Base-by-base conservation (phyloP, 2,329 filamentous ascomycete genomes). In the Rutstroemia sp. region DNA sequence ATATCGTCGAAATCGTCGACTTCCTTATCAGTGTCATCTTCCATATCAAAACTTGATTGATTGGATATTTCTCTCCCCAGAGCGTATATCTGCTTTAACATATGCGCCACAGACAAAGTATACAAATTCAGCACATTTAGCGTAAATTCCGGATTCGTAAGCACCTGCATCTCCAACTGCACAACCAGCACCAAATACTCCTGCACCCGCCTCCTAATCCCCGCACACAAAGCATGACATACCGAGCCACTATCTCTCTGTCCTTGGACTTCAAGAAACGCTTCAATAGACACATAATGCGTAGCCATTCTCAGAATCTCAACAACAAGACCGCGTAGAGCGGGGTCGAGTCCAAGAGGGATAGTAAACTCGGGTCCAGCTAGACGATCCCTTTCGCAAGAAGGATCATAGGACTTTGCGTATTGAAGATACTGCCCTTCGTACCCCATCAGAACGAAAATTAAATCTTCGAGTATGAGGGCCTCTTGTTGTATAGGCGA, bases 391-490 rank as follows among this genome's bases (percentile, higher is more conserved):
- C 92, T 89, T 73, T 99, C 92, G 51, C 89, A 84, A 3, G 80
- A 75, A 0, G 92, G 90, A 64, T 96, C 86, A 69, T 95, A 97
- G 8, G 82, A 81, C 62, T 89, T 87, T 57, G 81, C 81, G 68
- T 90, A 97, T 56, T 89, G 88, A 59, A 97, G 88, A 69, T 97
- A 97, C 70, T 96, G 91, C n/a, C 94, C 94, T 72, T 99, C 94
- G 61, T 91, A 96, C 19, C 94, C 94, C 92, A 97, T 96, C 66
- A 97, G 94, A 5, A 95, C 91, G 69, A 92, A 96, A 42, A 97
- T 73, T 16, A 97, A 73, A 66, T 99, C 94, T 64, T 96, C 92
- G 44, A 97, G 77, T 47, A 97, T 87, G 5, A 84, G 88, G 19
- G 84, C 82, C 73, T 99, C 94, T 71, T 99, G 94, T 2, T 81